Base-by-base conservation (phyloP, 208 protist genomes). In the Novymonas esmeraldas region DNA sequence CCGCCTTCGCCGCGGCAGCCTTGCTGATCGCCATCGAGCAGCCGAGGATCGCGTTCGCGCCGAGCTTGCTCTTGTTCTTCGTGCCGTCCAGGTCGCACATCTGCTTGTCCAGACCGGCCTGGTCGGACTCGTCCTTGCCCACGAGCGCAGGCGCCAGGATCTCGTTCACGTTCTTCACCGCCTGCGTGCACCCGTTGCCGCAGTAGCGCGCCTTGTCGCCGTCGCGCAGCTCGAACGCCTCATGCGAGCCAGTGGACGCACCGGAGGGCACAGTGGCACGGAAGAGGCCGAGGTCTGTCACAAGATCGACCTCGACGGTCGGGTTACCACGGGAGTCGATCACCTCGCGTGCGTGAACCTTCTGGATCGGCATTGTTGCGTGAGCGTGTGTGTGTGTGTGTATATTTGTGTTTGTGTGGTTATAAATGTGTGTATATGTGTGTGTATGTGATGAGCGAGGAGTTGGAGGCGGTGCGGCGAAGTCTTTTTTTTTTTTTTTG, bases 31-130 rank as follows among this genome's bases (percentile, higher is more conserved):
- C 98, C 94, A 99, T 98, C 26, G 97, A 99, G 59, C 98, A 96
- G 39, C 94, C 97, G 29, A 99, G 94, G 57, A 99, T 99, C 33
- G 98, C 98, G 82, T 99, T 99, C 59, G 98, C 98, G 69, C 99
- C 98, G 31, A 96, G 78, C 67, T 98, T 98, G 63, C 79, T 90
- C 82, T 99, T 99, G 89, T 99, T 99, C 49, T 94, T 74, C 18
- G 98, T 99, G 28, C 98, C 98, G 80, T 99, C 99, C n/a, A 98
- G 68, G 48, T 93, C 84, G 20, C 90, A 81, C 92, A 99, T 97
- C 59, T 97, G 52, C 39, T 98, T 49, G 79, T 99, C 99, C 36
- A 99, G 71, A 18, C 50, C 95, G 20, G 58, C 56, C 79, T 99
- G 96, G 41, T 98, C 70, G 22, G 78, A 72, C 61, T 95, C 92